Percentiles rank a stretch among this genome's conserved stretches.
Evolutionary conservation across 1,139 yeast species (phyloP).

Genomic region (Lizanozyma gosingica): DNA sequence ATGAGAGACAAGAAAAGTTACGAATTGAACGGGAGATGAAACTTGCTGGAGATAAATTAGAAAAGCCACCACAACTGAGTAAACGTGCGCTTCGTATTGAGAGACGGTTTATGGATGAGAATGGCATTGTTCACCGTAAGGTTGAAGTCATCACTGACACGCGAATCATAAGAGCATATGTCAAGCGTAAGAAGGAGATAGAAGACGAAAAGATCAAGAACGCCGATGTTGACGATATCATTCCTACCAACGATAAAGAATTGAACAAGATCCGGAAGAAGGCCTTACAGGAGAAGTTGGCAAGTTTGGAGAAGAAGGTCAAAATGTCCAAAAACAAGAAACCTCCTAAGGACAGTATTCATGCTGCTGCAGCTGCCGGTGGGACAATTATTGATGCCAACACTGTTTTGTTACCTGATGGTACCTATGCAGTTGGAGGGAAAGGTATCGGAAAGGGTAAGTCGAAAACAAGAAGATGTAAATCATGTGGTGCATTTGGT

Average conservation of each 20-base stretch:
- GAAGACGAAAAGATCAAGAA: slow-evolving; percentile 57
- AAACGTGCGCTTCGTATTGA: slow-evolving; percentile 33
- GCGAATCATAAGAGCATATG: slow-evolving; percentile 77
- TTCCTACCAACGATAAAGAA: slow-evolving; percentile 80
- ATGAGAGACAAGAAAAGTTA: slow-evolving; percentile 19
- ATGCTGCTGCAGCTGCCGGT: slow-evolving; percentile 43
- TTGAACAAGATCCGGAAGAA: slow-evolving; percentile 71
- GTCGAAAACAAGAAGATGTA: slow-evolving; percentile 78
- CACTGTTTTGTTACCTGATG: slow-evolving; percentile 37
- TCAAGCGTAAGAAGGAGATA: slow-evolving; percentile 65
- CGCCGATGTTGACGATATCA: slow-evolving; percentile 58
- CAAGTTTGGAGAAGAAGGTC: slow-evolving; percentile 67
- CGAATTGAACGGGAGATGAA: background rate
- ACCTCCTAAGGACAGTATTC: slow-evolving; percentile 28
- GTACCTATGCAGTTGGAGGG: slow-evolving; percentile 43
- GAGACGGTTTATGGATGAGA: slow-evolving; percentile 72
- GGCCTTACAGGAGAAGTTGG: slow-evolving; percentile 76
- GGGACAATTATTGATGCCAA: slow-evolving; percentile 33
- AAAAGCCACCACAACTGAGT: background rate
- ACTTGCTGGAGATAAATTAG: background rate
- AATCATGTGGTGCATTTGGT: slow-evolving; percentile 92
- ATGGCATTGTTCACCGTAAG: slow-evolving; percentile 78
- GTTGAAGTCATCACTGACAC: slow-evolving; percentile 79
- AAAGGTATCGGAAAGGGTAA: slow-evolving; percentile 69
- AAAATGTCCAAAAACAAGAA: slow-evolving; percentile 36